These are phyloP conservation scores for Rhinocladiella mackenziei DNA, from an alignment of 2,329 filamentous ascomycete genomes.

Conservation along the genomic window DNA sequence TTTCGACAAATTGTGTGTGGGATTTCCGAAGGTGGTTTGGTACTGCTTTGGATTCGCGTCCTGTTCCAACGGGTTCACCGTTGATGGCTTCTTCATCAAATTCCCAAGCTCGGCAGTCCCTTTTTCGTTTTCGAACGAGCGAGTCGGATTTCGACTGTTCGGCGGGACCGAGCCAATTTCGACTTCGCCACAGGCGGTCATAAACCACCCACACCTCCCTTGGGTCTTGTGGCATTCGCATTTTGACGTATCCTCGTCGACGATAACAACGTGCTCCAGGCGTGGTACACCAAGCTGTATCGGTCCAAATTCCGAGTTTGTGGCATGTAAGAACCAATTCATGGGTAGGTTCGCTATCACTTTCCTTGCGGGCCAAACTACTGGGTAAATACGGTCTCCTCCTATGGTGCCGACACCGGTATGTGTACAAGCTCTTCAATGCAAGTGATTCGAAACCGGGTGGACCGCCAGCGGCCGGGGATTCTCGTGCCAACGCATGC, in stretches of 20 bases:
- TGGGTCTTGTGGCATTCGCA: slow-evolving; percentile 52
- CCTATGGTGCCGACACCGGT: slow-evolving; percentile 60
- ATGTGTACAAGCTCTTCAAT: slow-evolving; percentile 58
- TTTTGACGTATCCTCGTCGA: slow-evolving; percentile 54
- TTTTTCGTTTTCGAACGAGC: slow-evolving; percentile 29
- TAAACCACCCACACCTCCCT: slow-evolving; percentile 61
- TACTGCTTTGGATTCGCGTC: slow-evolving; percentile 49
- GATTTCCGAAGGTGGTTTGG: slow-evolving; percentile 53
- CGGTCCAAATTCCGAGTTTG: slow-evolving; percentile 57
- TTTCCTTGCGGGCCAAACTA: slow-evolving; percentile 53
- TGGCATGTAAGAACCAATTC: slow-evolving; percentile 58
- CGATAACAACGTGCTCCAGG: slow-evolving; percentile 55
- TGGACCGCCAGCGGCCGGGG: slow-evolving; percentile 8
- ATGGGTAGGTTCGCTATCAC: slow-evolving; percentile 58
- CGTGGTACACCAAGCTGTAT: slow-evolving; percentile 59
- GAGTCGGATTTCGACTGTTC: slow-evolving; percentile 26
- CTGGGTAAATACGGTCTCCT: slow-evolving; percentile 56
- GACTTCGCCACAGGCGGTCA: slow-evolving; percentile 56
- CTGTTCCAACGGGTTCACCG: slow-evolving; percentile 53
- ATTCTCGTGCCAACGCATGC: slow-evolving; percentile 37
- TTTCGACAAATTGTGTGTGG: slow-evolving; percentile 51
- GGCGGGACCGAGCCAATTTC: slow-evolving; percentile 53
- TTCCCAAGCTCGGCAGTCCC: slow-evolving; percentile 53
- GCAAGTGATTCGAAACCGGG: slow-evolving; percentile 47
- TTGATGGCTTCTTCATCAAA: slow-evolving; percentile 52